Percentiles rank a stretch among this genome's conserved stretches.
phyloP scores from a whole-genome alignment of 257 asterid genomes.

The Cinchona pubescens region DNA sequence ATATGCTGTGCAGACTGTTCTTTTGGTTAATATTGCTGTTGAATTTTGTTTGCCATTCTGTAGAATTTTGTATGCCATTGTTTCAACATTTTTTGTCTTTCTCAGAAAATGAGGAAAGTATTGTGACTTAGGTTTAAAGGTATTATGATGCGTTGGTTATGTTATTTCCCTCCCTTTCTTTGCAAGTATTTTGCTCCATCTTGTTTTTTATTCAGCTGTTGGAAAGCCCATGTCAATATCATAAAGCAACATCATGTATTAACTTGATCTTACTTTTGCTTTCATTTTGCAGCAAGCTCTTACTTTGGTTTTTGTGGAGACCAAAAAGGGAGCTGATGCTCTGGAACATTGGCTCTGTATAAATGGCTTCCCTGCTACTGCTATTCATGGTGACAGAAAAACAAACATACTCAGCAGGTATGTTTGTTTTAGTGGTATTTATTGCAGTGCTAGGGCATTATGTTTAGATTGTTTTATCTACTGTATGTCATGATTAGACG shows the following conservation, averaged over 20 bases:
- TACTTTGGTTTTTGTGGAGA: conserved; percentile 88
- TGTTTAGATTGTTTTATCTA: background rate
- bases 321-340: conserved; percentile 94
- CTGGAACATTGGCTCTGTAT: conserved; percentile 88
- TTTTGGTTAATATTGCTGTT: background rate
- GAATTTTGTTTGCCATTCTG: background rate
- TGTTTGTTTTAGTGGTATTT: background rate
- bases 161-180: background rate
- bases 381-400: conserved; percentile 93
- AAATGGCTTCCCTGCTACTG: conserved; percentile 83
- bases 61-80: background rate
- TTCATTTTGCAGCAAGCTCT: conserved; percentile 68
- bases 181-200: background rate
- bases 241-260: background rate
- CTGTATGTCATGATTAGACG: background rate
- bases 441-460: background rate
- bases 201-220: background rate
- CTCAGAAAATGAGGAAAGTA: background rate
- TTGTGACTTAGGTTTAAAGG: too few relatives aligned
- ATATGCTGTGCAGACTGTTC: too few relatives aligned
- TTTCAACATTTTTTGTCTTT: background rate
- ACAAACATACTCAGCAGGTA: too few relatives aligned
- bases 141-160: too few relatives aligned
- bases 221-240: background rate
- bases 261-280: conserved; percentile 22